These are phyloP conservation scores for Aspergillus ochraceoroseus DNA, from an alignment of 2,329 filamentous ascomycete species.

Conservation along the genomic window DNA sequence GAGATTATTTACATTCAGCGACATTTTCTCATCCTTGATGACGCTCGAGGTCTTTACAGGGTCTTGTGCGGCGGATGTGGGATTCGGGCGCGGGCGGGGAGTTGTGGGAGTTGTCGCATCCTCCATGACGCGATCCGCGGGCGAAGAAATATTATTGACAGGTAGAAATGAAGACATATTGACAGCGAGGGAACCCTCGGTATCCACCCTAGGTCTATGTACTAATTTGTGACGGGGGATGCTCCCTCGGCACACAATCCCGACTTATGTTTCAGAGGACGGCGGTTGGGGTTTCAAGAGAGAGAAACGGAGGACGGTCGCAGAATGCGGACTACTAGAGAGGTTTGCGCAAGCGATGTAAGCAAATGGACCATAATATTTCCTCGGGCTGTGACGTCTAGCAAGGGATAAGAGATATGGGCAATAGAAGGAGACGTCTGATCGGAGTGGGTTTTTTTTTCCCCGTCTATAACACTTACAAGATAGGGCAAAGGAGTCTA, in stretches of 20 bases:
- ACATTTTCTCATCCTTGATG: constrained; percentile 39
- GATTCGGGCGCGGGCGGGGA: constrained; percentile 45
- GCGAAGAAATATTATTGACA: constrained; percentile 54
- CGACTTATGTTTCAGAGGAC: constrained; percentile 17
- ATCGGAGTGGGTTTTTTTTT: constrained; percentile 5
- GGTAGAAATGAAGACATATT: constrained; percentile 58
- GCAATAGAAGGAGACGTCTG: background rate
- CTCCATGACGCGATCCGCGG: constrained; percentile 43
- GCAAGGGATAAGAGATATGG: constrained; percentile 11
- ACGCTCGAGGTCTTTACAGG: constrained; percentile 19
- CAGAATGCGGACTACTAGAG: constrained; percentile 18
- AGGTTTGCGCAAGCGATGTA: constrained; percentile 20
- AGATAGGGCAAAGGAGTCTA: constrained; percentile 1
- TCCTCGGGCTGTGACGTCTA: constrained; percentile 7
- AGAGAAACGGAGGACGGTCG: constrained; percentile 17
- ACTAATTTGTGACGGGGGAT: constrained; percentile 18
- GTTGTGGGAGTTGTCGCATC: constrained; percentile 56
- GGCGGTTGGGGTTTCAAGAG: constrained; percentile 13
- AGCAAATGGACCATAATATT: constrained; percentile 19
- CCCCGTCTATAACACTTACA: constrained; percentile 10
- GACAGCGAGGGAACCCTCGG: constrained; percentile 27
- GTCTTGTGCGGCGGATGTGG: constrained; percentile 37
- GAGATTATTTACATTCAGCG: constrained; percentile 39
- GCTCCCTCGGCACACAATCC: constrained; percentile 17
- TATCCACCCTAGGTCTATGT: constrained; percentile 26